Evolutionary conservation across 495 filamentous ascomycete genomes (phyloP), one percentile per base, ranked within the genome.

Genomic region (Tuber brumale): DNA sequence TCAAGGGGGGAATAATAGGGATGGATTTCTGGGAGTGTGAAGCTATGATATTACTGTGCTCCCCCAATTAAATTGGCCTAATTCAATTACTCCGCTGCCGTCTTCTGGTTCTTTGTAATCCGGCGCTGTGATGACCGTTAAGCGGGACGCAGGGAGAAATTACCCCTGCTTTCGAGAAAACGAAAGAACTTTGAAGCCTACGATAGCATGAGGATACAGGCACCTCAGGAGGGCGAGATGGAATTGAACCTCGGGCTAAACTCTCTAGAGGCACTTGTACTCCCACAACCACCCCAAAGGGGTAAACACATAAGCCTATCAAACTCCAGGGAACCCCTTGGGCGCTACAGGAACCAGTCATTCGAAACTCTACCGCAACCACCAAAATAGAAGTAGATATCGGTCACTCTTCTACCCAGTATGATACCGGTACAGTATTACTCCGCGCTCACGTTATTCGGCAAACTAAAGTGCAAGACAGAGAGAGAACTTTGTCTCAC

Each of bases 361-460:
- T 27, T 35, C 57, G 57, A 66, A 66, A 66, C 57, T 16, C 57
- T 18, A 66, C 57, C 2, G 31, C 57, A 66, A 35, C 27, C 27
- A 66, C 57, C 14, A 66, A 66, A 66, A 66, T 66, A 66, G 57
- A 18, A 66, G 31, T 31, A 66, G 57, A 66, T 16, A 31, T 35
- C 10, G 57, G 16, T 66, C 57, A n/a, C 57, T 31, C n/a, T 31
- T 66, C 57, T 16, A 66, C 57, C 27, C 16, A 66, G 27, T 31
- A 66, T 39, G 37, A 39, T 39, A n/a, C n/a, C n/a, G n/a, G n/a
- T n/a, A 7, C 41, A 10, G 41, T 42, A 42, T 66, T 66, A 66
- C 57, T 66, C 27, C 57, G 57, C 57, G 23, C 51, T 66, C 57
- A 66, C 57, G 57, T 66, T 66, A 66, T 66, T 66, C 57, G 57